Base-by-base conservation (phyloP, 2,329 filamentous ascomycete genomes). In the Fusarium ambrosium region DNA sequence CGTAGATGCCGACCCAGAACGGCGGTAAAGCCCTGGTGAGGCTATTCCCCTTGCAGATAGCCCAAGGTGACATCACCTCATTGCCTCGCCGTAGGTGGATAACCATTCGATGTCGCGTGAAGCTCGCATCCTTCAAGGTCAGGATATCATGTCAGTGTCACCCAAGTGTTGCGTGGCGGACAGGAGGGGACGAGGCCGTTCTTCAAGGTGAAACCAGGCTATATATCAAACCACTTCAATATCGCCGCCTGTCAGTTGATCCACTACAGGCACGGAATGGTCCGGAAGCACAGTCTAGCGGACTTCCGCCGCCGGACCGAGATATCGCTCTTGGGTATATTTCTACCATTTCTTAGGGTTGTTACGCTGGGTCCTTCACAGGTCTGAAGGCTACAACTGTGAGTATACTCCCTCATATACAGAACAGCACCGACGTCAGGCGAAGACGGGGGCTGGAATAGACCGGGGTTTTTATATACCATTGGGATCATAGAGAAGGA, bases 1-100 rank as follows among this genome's bases (percentile, higher is more conserved):
- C 41, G 13, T 14, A 27, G 71, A 74, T 74, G 64, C 36, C 32
- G 71, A 72, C 27, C 71, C 71, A 72, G 60, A 24, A 60, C 56
- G 61, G 68, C 51, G 71, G 71, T 69, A 74, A 48, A 41, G 20
- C 22, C 41, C 56, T 32, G n/a, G 18, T 48, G 70, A 64, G 39
- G 41, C 56, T 70, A 71, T 27, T 43, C 58, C 61, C 43, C 18
- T 55, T 55, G 27, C 48, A 55, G 48, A n/a, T 32, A 32, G 11
- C 29, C 14, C 13, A 24, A 29, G 58, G 45, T 51, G 39, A 20
- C 29, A 73, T 73, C 70, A 71, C 56, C 29, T 53, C 70, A 73
- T 63, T 24, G 22, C 24, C 36, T 59, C 22, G 6, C 36, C 2
- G 32, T 39, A 6, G 56, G 56, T 39, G 56, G 22, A 59, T 59